phyloP scores from a whole-genome alignment of 2,329 filamentous ascomycete species.

The Parascedosporium putredinis region DNA sequence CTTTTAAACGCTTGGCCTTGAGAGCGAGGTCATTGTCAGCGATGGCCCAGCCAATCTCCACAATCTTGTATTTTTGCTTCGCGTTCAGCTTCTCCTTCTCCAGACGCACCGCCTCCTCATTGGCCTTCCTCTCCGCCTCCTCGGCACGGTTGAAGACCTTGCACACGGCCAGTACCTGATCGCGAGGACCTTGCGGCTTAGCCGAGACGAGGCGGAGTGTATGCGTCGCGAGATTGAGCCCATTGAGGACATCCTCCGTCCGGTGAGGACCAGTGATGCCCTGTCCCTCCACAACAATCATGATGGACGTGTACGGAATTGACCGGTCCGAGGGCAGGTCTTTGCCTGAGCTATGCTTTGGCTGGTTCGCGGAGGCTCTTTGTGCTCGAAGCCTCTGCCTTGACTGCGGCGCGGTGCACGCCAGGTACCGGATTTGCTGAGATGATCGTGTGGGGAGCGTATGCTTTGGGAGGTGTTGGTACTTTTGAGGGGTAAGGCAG shows the following conservation, averaged over 20 bases:
- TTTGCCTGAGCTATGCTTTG: not conserved
- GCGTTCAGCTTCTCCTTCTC: conserved; percentile 31
- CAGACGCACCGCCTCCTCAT: conserved; percentile 31
- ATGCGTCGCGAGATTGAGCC: conserved; percentile 22
- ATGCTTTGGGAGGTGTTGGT: conserved; percentile 5
- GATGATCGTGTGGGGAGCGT: conserved; percentile 5
- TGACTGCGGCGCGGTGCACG: not conserved
- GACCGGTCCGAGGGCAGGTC: conserved; percentile 29
- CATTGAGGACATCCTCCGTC: conserved; percentile 29
- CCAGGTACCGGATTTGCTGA: conserved; percentile 3
- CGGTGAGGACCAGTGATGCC: conserved; percentile 26
- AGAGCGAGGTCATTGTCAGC: conserved; percentile 63
- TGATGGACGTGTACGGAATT: conserved; percentile 31
- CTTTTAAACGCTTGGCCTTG: conserved; percentile 53
- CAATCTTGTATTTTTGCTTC: conserved; percentile 49
- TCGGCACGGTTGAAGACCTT: conserved; percentile 53
- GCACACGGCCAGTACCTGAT: conserved; percentile 42
- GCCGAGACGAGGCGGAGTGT: conserved; percentile 32
- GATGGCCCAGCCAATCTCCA: conserved; percentile 91
- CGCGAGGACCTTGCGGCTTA: conserved; percentile 15
- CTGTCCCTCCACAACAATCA: conserved; percentile 29
- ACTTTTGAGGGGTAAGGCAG: not conserved
- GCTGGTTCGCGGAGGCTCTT: not conserved
- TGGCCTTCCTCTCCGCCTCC: conserved; percentile 26
- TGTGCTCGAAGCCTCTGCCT: not conserved